phyloP scores from a whole-genome alignment of 805 yeast species.

The Komagataella mondaviorum region DNA sequence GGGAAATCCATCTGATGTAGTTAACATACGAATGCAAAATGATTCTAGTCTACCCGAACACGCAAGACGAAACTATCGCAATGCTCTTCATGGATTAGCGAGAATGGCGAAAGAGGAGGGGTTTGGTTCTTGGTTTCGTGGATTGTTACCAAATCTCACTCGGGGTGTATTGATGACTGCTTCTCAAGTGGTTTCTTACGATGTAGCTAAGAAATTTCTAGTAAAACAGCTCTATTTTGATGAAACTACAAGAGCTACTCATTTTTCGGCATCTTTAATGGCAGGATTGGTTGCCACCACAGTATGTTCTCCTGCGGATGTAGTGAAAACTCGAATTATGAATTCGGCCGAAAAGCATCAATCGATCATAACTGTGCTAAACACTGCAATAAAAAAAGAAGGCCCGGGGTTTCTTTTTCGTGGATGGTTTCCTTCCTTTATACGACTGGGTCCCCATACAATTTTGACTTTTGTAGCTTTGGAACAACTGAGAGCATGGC shows the following conservation, averaged over 20 bases:
- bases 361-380: constrained; percentile 36
- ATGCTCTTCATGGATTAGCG: constrained; percentile 65
- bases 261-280: constrained; percentile 61
- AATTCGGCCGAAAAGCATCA: constrained; percentile 36
- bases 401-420: constrained; percentile 75
- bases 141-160: constrained; percentile 62
- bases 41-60: constrained; percentile 56
- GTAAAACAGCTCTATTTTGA: constrained; percentile 37
- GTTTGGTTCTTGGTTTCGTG: constrained; percentile 45
- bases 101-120: constrained; percentile 54
- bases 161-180: constrained; percentile 86
- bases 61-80: constrained; percentile 57
- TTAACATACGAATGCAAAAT: constrained; percentile 84
- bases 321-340: constrained; percentile 81
- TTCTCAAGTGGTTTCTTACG: constrained; percentile 82
- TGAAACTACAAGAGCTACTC: constrained; percentile 52
- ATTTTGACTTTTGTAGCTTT: constrained; percentile 56
- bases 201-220: constrained; percentile 50
- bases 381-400: constrained; percentile 45
- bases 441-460: constrained; percentile 76
- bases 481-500: constrained; percentile 40
- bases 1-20: constrained; percentile 83
- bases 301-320: constrained; percentile 88
- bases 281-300: constrained; percentile 89
- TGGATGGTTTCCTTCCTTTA: constrained; percentile 85